Base-by-base conservation (phyloP, 306 rosid species). In the cucumber (Cucumis sativus) region DNA sequence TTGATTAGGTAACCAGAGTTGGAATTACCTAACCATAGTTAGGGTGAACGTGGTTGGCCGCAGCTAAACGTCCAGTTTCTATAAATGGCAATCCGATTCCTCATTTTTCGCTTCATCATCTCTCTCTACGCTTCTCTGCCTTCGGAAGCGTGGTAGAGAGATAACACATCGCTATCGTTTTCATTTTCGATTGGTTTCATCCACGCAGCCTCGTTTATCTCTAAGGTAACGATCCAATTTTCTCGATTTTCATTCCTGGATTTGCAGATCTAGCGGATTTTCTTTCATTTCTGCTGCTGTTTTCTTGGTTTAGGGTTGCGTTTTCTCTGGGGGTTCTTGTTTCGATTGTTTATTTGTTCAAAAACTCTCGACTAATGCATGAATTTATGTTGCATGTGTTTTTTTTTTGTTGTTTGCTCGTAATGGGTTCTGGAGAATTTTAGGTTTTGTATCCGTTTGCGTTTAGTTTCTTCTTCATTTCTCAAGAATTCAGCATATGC, bases 61-160 rank as follows among this genome's bases (percentile, higher is more conserved):
- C 60, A 14, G 43, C 76, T 40, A 71, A 51, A 30, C 21, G 15
- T 25, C 40, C 76, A 51, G 60, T 52, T 73, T 73, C 63, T 73
- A 52, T 73, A 73, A 73, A 73, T 73, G 55, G 47, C 77, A 51
- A 17, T 23, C 40, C 40, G 49, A 21, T 35, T 75, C 51, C 56
- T 0, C 28, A 4, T 30, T 30, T 45, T 20, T 3, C 4, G 2
- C 1, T 1, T 8, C 43, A 5, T 16, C 45, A 7, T n/a, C 17
- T 45, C 68, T 69, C 79, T 77, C 88, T 81, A 58, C 91, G 89
- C 87, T 87, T 85, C 84, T 73, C 59, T 7, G 76, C 81, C 49
- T 37, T 80, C 79, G 78, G 91, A 84, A 85, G 91, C 91, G 89
- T 85, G 54, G 83, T 79, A 68, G 67, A 78, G 81, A 35, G 70